Base-by-base conservation (phyloP, 2,329 filamentous ascomycete genomes). In the Botrytis galanthina region DNA sequence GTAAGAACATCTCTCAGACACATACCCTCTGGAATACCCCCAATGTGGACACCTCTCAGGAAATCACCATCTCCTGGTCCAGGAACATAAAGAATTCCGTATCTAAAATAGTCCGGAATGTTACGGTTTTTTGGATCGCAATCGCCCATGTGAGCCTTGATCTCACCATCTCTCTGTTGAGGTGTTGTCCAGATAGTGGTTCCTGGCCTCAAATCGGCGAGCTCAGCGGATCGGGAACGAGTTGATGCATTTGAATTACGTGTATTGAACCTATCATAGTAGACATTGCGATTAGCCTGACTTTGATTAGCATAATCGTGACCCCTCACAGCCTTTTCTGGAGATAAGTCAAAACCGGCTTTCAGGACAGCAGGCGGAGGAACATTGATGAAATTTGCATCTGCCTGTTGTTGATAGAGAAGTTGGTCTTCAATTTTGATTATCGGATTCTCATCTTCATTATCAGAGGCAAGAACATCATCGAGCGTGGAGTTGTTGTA, bases 1-100 rank as follows among this genome's bases (percentile, higher is more conserved):
- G 68, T 70, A 22, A 81, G 60, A 2, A 81, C 74, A 64, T 80
- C 78, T 20, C 76, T 59, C 9, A 79, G 63, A 8, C 75, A n/a
- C 16, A 77, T 76, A 20, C 71, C 64, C 3, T 42, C 16, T 1
- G 79, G 78, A 0, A 81, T 69, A 61, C 77, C 76, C 5, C 63
- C 57, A 22, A 81, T 76, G 22, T 74, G 71, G 14, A 81, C 75
- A 1, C 76, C 77, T 4, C 79, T 77, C 9, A 74, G 46, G 18
- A 66, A 74, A 42, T 79, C 78, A 3, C 12, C 60, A 29, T 79
- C 78, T 4, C 39, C 59, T 10, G 73, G 57, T 1, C 44, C 59
- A 8, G 78, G 79, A 8, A 73, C 39, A 57, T 76, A 79, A n/a
- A 67, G 44, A 16, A 79, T 67, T 9, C 77, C 78, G 68, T 79